Conservation (phyloP, 805 yeast species). For the Cyberlindnera meyerae region DNA sequence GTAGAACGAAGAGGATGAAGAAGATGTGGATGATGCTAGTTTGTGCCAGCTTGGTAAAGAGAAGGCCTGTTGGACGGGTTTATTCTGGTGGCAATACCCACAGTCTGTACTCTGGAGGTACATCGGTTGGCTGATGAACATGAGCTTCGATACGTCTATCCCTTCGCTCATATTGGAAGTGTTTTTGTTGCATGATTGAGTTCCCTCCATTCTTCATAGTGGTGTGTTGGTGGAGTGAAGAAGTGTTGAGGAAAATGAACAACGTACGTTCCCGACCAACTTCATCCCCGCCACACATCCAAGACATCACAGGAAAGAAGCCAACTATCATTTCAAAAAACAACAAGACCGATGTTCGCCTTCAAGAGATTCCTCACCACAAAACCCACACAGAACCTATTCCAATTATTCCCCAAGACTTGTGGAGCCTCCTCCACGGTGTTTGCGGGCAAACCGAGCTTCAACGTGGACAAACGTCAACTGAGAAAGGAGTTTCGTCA, state of each 20-base stretch:
- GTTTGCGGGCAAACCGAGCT: constrained; percentile 80
- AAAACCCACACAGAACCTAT: constrained; percentile 35
- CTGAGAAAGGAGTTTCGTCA: constrained; percentile 71
- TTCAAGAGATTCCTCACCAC: constrained; percentile 12
- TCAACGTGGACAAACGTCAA: constrained; percentile 47
- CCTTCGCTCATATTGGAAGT: no score
- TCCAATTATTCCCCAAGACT: constrained; percentile 68
- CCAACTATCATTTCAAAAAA: no score
- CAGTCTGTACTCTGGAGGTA: constrained; percentile 46
- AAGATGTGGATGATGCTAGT: no score
- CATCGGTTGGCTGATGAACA: constrained; percentile 41
- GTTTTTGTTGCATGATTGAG: no score
- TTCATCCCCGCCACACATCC: no score
- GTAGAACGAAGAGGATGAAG: constrained; percentile 3
- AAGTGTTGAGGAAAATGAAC: no score
- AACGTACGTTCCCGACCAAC: no score
- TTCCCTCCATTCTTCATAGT: no score
- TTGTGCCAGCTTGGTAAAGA: constrained; percentile 35
- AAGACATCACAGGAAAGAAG: no score
- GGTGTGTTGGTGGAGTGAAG: no score
- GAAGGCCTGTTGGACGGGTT: constrained; percentile 26
- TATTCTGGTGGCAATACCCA: constrained; percentile 62
- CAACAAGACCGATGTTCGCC: background rate
- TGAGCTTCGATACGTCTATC: no score
- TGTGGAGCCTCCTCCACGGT: constrained; percentile 52